These are phyloP conservation scores for Penicillium atrosanguineum DNA, from an alignment of 495 filamentous ascomycete genomes.

Conservation along the genomic window DNA sequence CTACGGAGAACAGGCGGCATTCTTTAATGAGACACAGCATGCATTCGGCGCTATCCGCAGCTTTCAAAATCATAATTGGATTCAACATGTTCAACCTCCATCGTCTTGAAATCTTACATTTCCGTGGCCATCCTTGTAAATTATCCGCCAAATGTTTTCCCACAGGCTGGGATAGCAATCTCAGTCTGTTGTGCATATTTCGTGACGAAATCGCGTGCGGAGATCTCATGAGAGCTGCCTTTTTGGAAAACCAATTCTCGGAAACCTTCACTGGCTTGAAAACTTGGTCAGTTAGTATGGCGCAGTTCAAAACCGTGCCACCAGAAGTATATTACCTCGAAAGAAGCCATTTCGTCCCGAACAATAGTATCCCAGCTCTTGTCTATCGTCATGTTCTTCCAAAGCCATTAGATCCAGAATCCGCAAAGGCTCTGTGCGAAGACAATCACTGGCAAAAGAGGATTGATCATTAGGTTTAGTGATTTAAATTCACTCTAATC, in stretches of 20 bases:
- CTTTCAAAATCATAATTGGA: too few species aligned
- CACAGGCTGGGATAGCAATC: too few species aligned
- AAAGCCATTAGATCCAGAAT: background rate
- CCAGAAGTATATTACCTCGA: constrained; percentile 5
- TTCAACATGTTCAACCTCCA: too few species aligned
- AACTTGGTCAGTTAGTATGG: background rate
- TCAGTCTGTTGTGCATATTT: background rate
- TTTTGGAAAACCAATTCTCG: background rate
- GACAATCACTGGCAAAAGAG: constrained; percentile 8
- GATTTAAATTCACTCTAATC: too few species aligned
- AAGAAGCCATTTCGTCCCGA: constrained; percentile 5
- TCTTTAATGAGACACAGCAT: too few species aligned
- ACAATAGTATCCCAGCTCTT: constrained; percentile 4
- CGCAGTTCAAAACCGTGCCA: background rate
- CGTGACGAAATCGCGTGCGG: background rate
- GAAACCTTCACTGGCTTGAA: background rate
- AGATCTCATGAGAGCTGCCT: background rate
- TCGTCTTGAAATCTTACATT: too few species aligned
- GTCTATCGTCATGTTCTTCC: constrained; percentile 8
- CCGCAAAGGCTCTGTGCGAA: constrained; percentile 5
- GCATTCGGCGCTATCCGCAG: too few species aligned
- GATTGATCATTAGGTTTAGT: background rate
- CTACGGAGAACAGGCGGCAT: background rate
- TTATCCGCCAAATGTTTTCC: too few species aligned
- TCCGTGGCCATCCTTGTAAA: too few species aligned